Evolutionary conservation across 176 grass and related monocot genomes (phyloP), one percentile per base, ranked within the genome.

Genomic region (Cenchrus americanus): DNA sequence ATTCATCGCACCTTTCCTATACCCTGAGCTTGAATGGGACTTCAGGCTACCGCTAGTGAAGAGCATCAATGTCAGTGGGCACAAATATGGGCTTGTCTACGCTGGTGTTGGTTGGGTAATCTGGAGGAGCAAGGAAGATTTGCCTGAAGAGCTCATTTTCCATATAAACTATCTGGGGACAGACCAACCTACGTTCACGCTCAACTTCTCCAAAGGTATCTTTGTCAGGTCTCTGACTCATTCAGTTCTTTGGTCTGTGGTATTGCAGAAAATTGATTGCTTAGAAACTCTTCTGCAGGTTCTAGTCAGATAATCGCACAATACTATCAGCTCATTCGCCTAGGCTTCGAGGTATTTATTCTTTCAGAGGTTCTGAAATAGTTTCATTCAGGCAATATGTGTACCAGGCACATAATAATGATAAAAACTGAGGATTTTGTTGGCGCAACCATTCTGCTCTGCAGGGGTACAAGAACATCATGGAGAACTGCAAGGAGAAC

Each of bases 151-250:
- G 34, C 94, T 96, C 62, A 90, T 96, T 17, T 96, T 96, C 78
- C 94, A 96, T 71, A 93, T 96, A 21, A 96, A 96, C 55, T 96
- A 96, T 84, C 88, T 96, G 15, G 94, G 94, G 66, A 74, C 88
- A 10, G 90, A 96, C 49, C 94, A 96, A 67, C 94, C 94, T 34
- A 96, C 90, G 0, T 96, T 96, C 75, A 96, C 94, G 10, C 88
- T 96, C 73, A 96, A 96, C 82, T 96, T 96, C 84, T 96, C 94
- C 52, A 96, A 96, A 76, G 94, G 94, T 93, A 67, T 51, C 15
- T 0, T 14, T 26, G 48, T 26, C 19, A 42, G 14, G 0, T 48
- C 2, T 26, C 1, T 26, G 0, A 13, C 6, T 58, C 48, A 8
- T n/a, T 61, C 58, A 61, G 58, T 24, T 75, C 6, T 9, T 82